These are phyloP conservation scores for Rhododendron griersonianum DNA, from an alignment of 148 eudicot species.

Conservation along the genomic window DNA sequence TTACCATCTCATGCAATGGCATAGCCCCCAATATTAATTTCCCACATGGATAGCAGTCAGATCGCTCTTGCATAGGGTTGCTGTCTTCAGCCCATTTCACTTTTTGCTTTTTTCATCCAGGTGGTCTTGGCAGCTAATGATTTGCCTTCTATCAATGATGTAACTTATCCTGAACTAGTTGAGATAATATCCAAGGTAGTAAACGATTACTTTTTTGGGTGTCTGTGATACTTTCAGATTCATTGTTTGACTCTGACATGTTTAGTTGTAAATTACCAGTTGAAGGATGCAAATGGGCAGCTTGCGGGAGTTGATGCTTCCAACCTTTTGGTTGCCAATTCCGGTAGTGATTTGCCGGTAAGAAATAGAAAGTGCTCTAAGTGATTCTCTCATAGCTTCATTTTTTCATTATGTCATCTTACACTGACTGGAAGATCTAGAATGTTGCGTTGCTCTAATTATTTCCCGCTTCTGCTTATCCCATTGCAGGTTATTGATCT, in stretches of 20 bases:
- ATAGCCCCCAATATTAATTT: neutral
- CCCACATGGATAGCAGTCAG: neutral
- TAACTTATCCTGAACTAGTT: constrained; percentile 75
- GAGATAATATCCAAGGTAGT: constrained; percentile 77
- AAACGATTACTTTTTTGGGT: constrained; percentile 1
- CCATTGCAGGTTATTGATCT: constrained; percentile 89
- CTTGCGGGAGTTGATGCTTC: constrained; percentile 81
- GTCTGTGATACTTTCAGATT: neutral
- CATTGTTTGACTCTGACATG: constrained; percentile 1
- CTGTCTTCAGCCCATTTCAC: neutral
- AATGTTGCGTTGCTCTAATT: constrained; percentile 10
- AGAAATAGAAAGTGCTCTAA: constrained; percentile 23
- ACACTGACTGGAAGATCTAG: neutral
- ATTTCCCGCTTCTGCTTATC: neutral
- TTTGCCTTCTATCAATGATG: constrained; percentile 91
- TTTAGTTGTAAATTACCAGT: constrained; percentile 33
- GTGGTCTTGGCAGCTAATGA: constrained; percentile 97
- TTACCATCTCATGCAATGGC: neutral
- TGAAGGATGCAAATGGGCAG: constrained; percentile 82
- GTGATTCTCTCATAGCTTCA: neutral
- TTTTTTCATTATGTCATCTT: neutral
- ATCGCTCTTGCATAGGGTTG: neutral
- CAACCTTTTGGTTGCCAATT: constrained; percentile 82
- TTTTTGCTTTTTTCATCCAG: constrained; percentile 35
- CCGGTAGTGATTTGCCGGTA: constrained; percentile 99